Evolutionary conservation across 805 yeast species (phyloP).

Genomic region (Starmerella vaccinii): DNA sequence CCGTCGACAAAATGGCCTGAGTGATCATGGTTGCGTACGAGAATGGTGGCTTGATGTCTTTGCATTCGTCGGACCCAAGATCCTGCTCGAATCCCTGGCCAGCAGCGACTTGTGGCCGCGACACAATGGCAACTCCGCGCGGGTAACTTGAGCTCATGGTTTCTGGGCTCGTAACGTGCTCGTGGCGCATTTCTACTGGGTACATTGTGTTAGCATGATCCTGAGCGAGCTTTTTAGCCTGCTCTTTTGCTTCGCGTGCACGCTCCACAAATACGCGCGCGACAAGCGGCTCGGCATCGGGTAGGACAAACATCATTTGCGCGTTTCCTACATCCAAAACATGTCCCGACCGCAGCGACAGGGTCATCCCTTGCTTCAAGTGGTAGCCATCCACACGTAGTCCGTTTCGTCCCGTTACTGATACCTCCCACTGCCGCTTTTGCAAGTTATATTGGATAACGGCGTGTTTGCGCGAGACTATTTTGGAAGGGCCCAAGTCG

Average conservation of each 20-base stretch:
- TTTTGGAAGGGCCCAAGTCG: conserved; percentile 93
- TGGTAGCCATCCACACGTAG: conserved; percentile 73
- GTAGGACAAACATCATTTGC: conserved; percentile 97
- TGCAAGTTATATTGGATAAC: conserved; percentile 64
- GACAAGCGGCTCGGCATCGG: conserved; percentile 71
- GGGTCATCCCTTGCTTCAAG: conserved; percentile 34
- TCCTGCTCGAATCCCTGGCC: conserved; percentile 32
- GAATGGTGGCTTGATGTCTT: conserved; percentile 91
- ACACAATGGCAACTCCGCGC: conserved; percentile 36
- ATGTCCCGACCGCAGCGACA: conserved; percentile 67
- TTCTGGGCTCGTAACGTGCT: background rate
- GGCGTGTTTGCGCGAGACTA: conserved; percentile 90
- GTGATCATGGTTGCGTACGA: conserved; percentile 98
- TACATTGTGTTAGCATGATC: background rate
- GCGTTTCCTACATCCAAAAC: conserved; percentile 92
- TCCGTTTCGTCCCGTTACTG: conserved; percentile 82
- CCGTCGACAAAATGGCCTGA: conserved; percentile 82
- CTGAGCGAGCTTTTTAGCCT: background rate
- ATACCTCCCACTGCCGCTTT: conserved; percentile 74
- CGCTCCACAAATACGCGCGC: conserved; percentile 29
- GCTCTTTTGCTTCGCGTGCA: conserved; percentile 1
- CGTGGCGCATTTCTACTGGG: background rate
- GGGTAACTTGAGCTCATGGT: conserved; percentile 33
- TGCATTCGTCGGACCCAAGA: conserved; percentile 78
- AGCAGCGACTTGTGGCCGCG: conserved; percentile 33